These are phyloP conservation scores for Ephemerocybe angulata DNA, from an alignment of 768 basidiomycete species.

Conservation along the genomic window DNA sequence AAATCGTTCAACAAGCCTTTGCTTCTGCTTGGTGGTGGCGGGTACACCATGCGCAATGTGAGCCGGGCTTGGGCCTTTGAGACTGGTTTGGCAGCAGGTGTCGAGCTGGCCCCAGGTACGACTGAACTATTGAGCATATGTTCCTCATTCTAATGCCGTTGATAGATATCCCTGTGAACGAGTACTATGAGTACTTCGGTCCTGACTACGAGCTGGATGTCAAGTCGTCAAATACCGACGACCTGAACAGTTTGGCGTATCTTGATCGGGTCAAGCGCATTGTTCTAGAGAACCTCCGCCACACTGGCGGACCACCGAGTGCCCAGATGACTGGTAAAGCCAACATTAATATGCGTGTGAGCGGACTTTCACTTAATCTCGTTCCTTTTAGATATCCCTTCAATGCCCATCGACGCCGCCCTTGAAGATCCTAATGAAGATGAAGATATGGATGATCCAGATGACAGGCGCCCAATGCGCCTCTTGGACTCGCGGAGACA, in stretches of 20 bases:
- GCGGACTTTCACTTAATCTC: conserved; percentile 1
- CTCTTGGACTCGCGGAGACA: conserved; percentile 80
- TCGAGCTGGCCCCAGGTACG: conserved; percentile 82
- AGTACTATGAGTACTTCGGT: conserved; percentile 99
- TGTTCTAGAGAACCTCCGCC: conserved; percentile 86
- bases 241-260: conserved; percentile 90
- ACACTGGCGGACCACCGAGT: conserved; percentile 84
- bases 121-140: background rate
- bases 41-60: conserved; percentile 98
- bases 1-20: conserved; percentile 94
- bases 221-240: conserved; percentile 90
- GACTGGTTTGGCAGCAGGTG: conserved; percentile 96
- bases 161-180: conserved; percentile 93
- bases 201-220: conserved; percentile 97
- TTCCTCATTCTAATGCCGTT: background rate
- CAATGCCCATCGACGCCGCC: conserved; percentile 78
- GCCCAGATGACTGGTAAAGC: conserved; percentile 82
- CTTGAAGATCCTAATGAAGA: conserved; percentile 79
- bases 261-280: conserved; percentile 90
- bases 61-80: conserved; percentile 97
- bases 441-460: conserved; percentile 75
- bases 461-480: conserved; percentile 72
- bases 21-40: conserved; percentile 93
- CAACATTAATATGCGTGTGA: background rate
- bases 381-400: conserved; percentile 65